These are phyloP conservation scores for Rhizomucor pusillus DNA, from an alignment of 371 early-diverging fungal genomes.

Conservation along the genomic window DNA sequence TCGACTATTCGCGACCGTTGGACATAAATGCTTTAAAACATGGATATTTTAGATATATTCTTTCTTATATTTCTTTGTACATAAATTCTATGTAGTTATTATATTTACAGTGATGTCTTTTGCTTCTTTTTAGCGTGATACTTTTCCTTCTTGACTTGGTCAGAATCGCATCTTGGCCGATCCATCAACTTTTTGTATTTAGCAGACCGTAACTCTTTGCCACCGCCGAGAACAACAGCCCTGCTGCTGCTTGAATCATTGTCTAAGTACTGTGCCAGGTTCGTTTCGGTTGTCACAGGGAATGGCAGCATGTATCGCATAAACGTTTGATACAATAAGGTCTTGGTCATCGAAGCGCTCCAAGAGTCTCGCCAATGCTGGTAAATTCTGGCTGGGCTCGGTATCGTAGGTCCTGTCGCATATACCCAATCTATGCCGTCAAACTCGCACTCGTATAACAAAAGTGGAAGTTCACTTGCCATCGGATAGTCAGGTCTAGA, in stretches of 20 bases:
- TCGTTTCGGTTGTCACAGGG: conserved; percentile 2
- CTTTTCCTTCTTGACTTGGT: conserved; percentile 43
- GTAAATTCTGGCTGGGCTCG: conserved; percentile 16
- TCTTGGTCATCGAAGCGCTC: conserved; percentile 50
- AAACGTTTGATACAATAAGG: conserved; percentile 28
- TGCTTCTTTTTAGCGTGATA: conserved; percentile 37
- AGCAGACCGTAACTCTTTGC: conserved; percentile 21
- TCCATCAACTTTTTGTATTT: conserved; percentile 30
- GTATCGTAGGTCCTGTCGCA: conserved; percentile 19
- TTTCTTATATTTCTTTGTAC: neutral
- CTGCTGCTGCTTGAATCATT: conserved; percentile 6
- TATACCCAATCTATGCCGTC: conserved; percentile 54
- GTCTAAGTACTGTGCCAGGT: conserved; percentile 5
- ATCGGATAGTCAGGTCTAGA: conserved; percentile 44
- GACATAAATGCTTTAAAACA: conserved; percentile 1
- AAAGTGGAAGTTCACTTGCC: conserved; percentile 86
- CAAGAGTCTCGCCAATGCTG: conserved; percentile 50
- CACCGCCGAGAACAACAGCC: conserved; percentile 36
- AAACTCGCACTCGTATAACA: conserved; percentile 88
- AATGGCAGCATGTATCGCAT: conserved; percentile 7
- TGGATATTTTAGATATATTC: neutral
- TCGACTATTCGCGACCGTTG: conserved; percentile 27
- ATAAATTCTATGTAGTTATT: neutral
- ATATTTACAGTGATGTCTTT: conserved; percentile 11
- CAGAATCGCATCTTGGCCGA: conserved; percentile 41